phyloP scores from a whole-genome alignment of 306 rosid species.

The Cucumis hystrix region DNA sequence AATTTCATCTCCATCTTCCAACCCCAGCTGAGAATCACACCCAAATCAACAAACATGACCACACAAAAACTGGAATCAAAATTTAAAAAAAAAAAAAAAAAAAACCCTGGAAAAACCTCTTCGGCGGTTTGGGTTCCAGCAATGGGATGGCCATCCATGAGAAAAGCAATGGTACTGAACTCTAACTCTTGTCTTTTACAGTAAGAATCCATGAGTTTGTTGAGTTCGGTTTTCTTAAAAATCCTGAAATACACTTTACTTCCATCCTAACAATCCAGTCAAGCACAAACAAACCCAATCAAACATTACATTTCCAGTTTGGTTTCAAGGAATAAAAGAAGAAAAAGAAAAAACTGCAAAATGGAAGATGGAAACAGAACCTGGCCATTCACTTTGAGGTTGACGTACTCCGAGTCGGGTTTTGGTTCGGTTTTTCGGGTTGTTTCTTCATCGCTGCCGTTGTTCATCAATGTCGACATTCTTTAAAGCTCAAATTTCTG shows the following conservation, averaged over 20 bases:
- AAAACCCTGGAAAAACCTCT: slow-evolving; percentile 16
- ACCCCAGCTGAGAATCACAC: slow-evolving; percentile 20
- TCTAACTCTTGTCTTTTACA: slow-evolving; percentile 24
- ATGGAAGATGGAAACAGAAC: not conserved
- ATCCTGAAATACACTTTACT: slow-evolving; percentile 27
- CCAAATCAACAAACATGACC: not conserved
- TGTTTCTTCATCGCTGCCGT: too few species aligned
- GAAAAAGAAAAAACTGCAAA: not conserved
- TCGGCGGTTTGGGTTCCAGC: slow-evolving; percentile 31
- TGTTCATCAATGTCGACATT: not conserved
- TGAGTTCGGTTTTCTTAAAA: slow-evolving; percentile 25
- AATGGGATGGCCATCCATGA: slow-evolving; percentile 28
- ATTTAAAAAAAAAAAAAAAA: not conserved
- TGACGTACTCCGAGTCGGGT: not conserved
- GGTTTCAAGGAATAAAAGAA: not conserved
- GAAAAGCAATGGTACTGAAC: slow-evolving; percentile 10
- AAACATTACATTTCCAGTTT: not conserved
- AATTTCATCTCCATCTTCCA: slow-evolving; percentile 45
- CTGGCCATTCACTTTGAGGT: not conserved
- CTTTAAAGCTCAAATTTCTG: not conserved
- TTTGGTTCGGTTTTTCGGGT: not conserved
- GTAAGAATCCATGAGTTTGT: slow-evolving; percentile 29
- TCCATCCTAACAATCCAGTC: slow-evolving; percentile 22
- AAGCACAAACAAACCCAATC: not conserved
- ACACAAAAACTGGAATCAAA: not conserved